These are phyloP conservation scores for Botrytis tulipae DNA, from an alignment of 2,329 filamentous ascomycete genomes.

Conservation along the genomic window DNA sequence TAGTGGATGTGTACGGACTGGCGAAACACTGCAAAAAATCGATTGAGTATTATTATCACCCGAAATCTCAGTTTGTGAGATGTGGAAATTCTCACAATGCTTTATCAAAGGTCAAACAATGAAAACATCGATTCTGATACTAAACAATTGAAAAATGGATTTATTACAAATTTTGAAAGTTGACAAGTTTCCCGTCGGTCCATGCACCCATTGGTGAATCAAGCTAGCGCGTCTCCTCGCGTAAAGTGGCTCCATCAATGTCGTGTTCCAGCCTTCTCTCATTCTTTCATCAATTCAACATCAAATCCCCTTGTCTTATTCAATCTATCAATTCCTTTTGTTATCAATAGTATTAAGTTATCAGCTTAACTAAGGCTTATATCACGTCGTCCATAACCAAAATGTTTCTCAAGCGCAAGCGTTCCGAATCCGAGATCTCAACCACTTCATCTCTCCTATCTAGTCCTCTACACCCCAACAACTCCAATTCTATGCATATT, in stretches of 20 bases:
- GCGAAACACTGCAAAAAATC: neutral
- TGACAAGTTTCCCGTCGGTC: neutral
- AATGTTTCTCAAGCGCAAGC: slow-evolving; percentile 63
- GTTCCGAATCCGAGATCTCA: slow-evolving; percentile 57
- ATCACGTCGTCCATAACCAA: neutral
- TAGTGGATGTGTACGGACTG: neutral
- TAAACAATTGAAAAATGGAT: neutral
- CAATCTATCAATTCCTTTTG: neutral
- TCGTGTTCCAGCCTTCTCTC: slow-evolving; percentile 12
- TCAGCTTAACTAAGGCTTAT: neutral
- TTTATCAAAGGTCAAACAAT: neutral
- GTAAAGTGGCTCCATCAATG: slow-evolving; percentile 8
- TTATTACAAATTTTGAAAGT: neutral
- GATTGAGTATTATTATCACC: neutral
- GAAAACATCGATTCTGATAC: neutral
- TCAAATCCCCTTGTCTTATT: neutral
- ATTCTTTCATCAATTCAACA: slow-evolving; percentile 7
- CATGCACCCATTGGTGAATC: neutral
- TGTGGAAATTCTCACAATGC: rapidly evolving
- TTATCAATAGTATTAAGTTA: neutral
- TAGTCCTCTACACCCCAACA: slow-evolving; percentile 36
- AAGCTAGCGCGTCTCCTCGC: slow-evolving; percentile 15
- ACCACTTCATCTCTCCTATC: slow-evolving; percentile 47
- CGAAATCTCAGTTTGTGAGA: neutral
- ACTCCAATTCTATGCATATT: slow-evolving; percentile 41